Evolutionary conservation across 345 rosid species (phyloP).

Genomic region (Barbarea vulgaris): DNA sequence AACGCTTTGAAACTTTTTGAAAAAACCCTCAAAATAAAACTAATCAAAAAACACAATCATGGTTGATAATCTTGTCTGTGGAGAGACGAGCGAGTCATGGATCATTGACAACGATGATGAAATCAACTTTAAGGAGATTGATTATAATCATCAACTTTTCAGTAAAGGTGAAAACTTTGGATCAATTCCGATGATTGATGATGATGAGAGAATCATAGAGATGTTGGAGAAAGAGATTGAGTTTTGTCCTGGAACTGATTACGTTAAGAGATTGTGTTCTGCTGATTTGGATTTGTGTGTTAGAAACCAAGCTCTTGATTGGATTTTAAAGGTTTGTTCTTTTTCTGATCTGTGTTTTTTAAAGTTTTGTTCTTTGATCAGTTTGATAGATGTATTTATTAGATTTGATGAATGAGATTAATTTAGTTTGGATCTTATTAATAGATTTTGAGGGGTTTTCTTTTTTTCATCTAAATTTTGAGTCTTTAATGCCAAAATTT

Average conservation of each 20-base stretch:
- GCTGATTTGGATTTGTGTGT: constrained; percentile 56
- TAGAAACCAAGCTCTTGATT: constrained; percentile 65
- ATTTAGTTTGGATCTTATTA: constrained; percentile 23
- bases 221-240: constrained; percentile 61
- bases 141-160: constrained; percentile 15
- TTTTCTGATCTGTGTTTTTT: constrained; percentile 5
- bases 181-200: constrained; percentile 47
- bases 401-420: constrained; percentile 13
- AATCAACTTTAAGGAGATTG: constrained; percentile 21
- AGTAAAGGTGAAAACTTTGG: constrained; percentile 39
- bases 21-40: background rate
- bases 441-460: constrained; percentile 25
- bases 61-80: constrained; percentile 55
- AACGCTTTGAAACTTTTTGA: constrained; percentile 30
- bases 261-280: constrained; percentile 54
- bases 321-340: constrained; percentile 65
- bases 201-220: constrained; percentile 47
- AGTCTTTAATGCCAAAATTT: constrained; percentile 30
- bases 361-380: constrained; percentile 29
- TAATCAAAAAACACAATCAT: constrained; percentile 11
- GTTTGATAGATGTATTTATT: constrained; percentile 17
- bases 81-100: constrained; percentile 54
- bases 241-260: constrained; percentile 55
- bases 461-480: constrained; percentile 18
- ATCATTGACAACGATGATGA: constrained; percentile 44